Percentiles rank a stretch among this genome's conserved stretches.
Conservation (phyloP, 163 green algal species). For the Coccomyxa subellipsoidea region DNA sequence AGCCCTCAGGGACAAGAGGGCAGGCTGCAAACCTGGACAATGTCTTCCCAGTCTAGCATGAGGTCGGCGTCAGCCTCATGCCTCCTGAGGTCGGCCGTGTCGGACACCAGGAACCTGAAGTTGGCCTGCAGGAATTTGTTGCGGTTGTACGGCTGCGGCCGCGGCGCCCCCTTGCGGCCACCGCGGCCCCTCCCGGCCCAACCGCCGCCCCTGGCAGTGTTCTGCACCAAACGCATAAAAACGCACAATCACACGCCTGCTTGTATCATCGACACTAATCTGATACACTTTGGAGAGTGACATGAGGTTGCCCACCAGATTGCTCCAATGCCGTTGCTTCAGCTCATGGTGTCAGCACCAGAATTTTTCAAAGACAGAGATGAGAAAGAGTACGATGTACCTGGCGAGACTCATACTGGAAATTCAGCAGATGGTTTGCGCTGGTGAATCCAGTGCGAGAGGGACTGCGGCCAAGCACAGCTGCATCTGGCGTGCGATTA, state of each 20-base stretch:
- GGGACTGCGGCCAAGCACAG: constrained; percentile 23
- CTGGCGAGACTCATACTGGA: constrained; percentile 41
- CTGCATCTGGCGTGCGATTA: neutral
- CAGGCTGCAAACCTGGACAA: constrained; percentile 45
- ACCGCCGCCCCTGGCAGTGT: neutral
- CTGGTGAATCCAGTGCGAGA: constrained; percentile 19
- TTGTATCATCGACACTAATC: no score
- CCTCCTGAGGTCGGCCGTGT: constrained; percentile 38
- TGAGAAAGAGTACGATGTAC: neutral
- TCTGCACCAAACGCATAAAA: neutral
- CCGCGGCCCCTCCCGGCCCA: neutral
- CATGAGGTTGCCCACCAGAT: no score
- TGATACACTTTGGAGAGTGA: no score
- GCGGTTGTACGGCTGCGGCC: constrained; percentile 60
- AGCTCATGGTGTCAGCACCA: no score
- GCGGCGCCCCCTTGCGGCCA: constrained; percentile 8
- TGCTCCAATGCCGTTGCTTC: no score
- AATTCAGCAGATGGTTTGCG: constrained; percentile 66
- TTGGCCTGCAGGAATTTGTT: constrained; percentile 84
- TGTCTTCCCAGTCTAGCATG: constrained; percentile 75
- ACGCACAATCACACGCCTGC: no score
- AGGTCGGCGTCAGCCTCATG: constrained; percentile 56
- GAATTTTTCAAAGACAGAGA: no score
- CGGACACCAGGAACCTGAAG: constrained; percentile 80
- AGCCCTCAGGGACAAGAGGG: no score